Evolutionary conservation across 2,329 filamentous ascomycete genomes (phyloP).

Genomic region (Diaporthe sp.): DNA sequence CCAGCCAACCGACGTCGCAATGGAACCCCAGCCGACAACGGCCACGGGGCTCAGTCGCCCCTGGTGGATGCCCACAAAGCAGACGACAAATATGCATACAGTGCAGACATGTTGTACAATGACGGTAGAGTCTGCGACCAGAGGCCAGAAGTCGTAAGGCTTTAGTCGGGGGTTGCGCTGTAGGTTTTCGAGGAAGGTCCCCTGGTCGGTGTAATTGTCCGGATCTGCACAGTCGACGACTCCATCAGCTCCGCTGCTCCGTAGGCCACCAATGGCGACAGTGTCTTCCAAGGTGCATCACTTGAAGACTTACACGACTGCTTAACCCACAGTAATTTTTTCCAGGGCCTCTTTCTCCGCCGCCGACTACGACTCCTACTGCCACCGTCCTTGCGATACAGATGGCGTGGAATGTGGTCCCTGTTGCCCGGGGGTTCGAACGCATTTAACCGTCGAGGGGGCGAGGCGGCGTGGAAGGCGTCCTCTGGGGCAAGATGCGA

Average conservation of each 20-base stretch:
- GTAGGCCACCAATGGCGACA: no score
- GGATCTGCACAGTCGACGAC: slow-evolving; percentile 70
- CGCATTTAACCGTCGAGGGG: slow-evolving; percentile 66
- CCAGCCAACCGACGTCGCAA: slow-evolving; percentile 89
- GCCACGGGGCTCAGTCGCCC: slow-evolving; percentile 91
- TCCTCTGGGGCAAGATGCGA: slow-evolving; percentile 86
- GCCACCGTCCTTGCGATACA: slow-evolving; percentile 63
- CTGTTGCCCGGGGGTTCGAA: slow-evolving; percentile 48
- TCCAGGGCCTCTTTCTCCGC: slow-evolving; percentile 82
- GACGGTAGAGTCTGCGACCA: slow-evolving; percentile 94
- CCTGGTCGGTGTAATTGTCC: slow-evolving; percentile 99
- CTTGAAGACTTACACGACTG: slow-evolving; percentile 79
- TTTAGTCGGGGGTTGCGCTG: slow-evolving; percentile 94
- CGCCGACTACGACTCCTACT: slow-evolving; percentile 75
- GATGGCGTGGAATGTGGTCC: slow-evolving; percentile 54
- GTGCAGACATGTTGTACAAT: slow-evolving; percentile 98
- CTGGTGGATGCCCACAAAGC: slow-evolving; percentile 91
- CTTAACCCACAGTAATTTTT: slow-evolving; percentile 98
- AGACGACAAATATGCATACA: slow-evolving; percentile 93
- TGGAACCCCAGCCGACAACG: slow-evolving; percentile 86
- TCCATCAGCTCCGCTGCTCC: slow-evolving; percentile 4
- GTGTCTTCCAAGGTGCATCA: neutral
- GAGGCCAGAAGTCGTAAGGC: slow-evolving; percentile 97
- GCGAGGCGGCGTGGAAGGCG: slow-evolving; percentile 77
- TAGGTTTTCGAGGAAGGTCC: slow-evolving; percentile 95